Conservation (phyloP, 1,139 yeast genomes). For the Geotrichum fermentans region DNA sequence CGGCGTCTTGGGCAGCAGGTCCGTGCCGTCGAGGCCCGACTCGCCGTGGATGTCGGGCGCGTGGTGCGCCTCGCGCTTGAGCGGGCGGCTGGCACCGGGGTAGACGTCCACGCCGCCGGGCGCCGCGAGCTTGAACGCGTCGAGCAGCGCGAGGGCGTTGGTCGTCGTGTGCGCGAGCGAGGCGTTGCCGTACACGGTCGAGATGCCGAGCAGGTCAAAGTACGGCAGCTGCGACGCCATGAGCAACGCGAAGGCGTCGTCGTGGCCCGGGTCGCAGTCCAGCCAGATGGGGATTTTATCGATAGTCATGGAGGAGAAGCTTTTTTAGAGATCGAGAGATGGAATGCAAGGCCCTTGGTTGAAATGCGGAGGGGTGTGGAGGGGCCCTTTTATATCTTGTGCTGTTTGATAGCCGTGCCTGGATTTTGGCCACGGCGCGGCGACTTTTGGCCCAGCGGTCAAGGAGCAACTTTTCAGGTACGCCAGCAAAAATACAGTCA, state of each 20-base stretch:
- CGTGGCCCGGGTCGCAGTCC: conserved; percentile 95
- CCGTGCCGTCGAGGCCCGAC: conserved; percentile 71
- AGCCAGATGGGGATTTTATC: conserved; percentile 61
- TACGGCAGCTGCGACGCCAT: conserved; percentile 57
- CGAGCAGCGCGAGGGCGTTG: conserved; percentile 63
- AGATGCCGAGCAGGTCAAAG: conserved; percentile 62
- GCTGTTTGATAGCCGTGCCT: too few relatives aligned
- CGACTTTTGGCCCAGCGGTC: too few relatives aligned
- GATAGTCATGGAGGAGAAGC: neutral
- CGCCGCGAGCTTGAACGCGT: conserved; percentile 45
- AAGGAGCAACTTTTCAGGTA: too few relatives aligned
- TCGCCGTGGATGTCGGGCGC: conserved; percentile 71
- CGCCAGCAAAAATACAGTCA: too few relatives aligned
- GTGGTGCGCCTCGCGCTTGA: conserved; percentile 44
- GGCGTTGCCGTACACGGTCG: conserved; percentile 81
- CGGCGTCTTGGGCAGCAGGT: conserved; percentile 49
- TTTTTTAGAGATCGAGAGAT: neutral
- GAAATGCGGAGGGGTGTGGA: neutral
- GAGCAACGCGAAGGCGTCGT: conserved; percentile 75
- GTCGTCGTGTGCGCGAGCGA: conserved; percentile 61
- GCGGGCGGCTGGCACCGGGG: conserved; percentile 58
- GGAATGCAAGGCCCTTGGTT: neutral
- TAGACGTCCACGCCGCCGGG: conserved; percentile 54
- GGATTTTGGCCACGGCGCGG: too few relatives aligned
- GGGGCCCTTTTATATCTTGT: too few relatives aligned